Evolutionary conservation across 306 rosid species (phyloP), one percentile per base, ranked within the genome.

Genomic region (Sechiopsis laciniata): DNA sequence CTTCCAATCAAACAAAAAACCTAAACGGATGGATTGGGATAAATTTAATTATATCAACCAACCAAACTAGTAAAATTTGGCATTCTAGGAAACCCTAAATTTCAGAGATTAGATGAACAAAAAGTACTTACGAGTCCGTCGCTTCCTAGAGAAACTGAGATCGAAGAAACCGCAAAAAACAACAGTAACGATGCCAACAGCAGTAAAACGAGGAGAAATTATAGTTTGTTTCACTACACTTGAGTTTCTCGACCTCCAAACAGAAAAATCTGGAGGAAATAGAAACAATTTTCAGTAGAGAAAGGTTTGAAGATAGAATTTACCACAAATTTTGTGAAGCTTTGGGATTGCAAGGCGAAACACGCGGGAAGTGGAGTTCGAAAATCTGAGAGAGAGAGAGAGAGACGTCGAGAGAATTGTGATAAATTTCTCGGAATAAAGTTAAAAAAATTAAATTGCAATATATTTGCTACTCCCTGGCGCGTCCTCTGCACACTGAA

Each of bases 81-180:
- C 54, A 65, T 42, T 65, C 5, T 17, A n/a, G 12, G 42, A 69
- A 69, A 69, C 73, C 73, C 73, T 69, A 69, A 68, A 68, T 68
- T 68, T 21, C 17, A 21, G 50, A 68, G 21, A 6, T 48, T 55
- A 6, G 42, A 68, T 13, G 73, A 48, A 21, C 17, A 22, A 68
- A 14, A 50, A 69, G 19, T 22, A 50, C 40, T 50, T 50, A 69
- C 73, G 35, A 69, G 21, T 68, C 8, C 0, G 57, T 12, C 3
- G 56, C 72, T 66, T 40, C 72, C 72, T 29, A 45, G 72, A 11
- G 55, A 66, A 2, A 66, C 17, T 66, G 72, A 21, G 55, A 66
- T 42, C 40, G 73, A 48, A 68, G 10, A 48, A 20, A 21, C 20
- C 48, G 56, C 54, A 45, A 22, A 26, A 10, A 8, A 68, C 20